Base-by-base conservation (phyloP, 352 stramenopile genomes). In the Hyaloperonospora brassicae region DNA sequence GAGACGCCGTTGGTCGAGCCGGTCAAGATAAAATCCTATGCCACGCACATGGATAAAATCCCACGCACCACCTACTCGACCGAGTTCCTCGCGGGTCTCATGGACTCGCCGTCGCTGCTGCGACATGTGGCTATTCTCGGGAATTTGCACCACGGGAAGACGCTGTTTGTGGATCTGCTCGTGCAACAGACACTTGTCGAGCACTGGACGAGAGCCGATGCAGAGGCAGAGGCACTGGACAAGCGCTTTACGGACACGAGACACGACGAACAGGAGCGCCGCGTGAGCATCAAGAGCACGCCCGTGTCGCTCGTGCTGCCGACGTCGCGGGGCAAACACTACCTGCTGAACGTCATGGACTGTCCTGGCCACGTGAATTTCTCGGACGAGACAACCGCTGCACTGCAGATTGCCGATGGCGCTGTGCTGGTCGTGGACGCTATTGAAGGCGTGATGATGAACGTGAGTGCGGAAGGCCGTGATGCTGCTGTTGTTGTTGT, bases 371-470 rank as follows among this genome's bases (percentile, higher is more conserved):
- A 99, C 68, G 76, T 96, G 0, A 97, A 99, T 73, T 99, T 99
- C 68, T 95, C 92, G 34, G 95, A 98, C 63, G 95, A 99, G 58
- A 85, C 79, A 2, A 95, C 95, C 7, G 93, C 93, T 7, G 95
- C 90, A 17, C 61, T 98, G 48, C 84, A 97, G 57, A 73, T 97
- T 11, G 74, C 87, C 0, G 97, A 99, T 76, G 95, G 95, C 35
- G 93, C 84, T 0, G 79, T 98, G 21, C 49, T 99, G 0, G 90
- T 98, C 5, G 92, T 99, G 2, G 97, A 99, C 77, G 95, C 82
- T 5, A 79, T 99, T 46, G 97, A 99, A 73, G 97, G 97, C 48
- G 91, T 98, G 52, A 98, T 99, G 89, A 87, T 98, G 81, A 95
- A 91, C 47, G 82, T 93, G 68, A 21, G 34, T 44, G 24, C 43